These are phyloP conservation scores for Keithomyces neogunnii DNA, from an alignment of 2,329 filamentous ascomycete species.

Conservation along the genomic window DNA sequence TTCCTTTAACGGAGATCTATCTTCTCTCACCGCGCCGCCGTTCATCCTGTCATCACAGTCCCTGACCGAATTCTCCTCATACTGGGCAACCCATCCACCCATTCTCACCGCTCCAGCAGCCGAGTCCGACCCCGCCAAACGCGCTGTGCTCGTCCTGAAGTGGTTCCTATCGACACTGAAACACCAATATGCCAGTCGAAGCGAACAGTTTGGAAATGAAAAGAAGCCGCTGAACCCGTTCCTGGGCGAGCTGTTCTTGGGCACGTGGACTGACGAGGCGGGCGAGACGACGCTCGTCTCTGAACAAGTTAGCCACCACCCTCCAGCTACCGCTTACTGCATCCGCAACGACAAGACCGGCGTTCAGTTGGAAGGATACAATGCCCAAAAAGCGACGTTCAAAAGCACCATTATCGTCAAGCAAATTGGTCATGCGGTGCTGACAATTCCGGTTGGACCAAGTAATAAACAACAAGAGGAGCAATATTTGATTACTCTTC, in stretches of 20 bases:
- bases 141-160: slow-evolving; percentile 80
- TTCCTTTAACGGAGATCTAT: slow-evolving; percentile 74
- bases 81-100: slow-evolving; percentile 72
- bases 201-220: slow-evolving; percentile 77
- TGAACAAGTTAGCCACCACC: slow-evolving; percentile 93
- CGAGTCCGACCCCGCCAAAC: slow-evolving; percentile 72
- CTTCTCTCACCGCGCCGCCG: slow-evolving; percentile 71
- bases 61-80: slow-evolving; percentile 71
- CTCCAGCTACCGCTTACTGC: slow-evolving; percentile 87
- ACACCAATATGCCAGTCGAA: slow-evolving; percentile 68
- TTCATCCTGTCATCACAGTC: slow-evolving; percentile 76
- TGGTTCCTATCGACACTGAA: slow-evolving; percentile 94
- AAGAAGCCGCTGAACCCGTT: slow-evolving; percentile 98
- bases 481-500: slow-evolving; percentile 84
- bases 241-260: slow-evolving; percentile 87
- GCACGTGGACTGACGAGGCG: slow-evolving; percentile 75
- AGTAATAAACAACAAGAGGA: slow-evolving; percentile 37
- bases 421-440: slow-evolving; percentile 82
- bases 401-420: slow-evolving; percentile 90
- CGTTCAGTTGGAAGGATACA: slow-evolving; percentile 76
- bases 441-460: slow-evolving; percentile 54
- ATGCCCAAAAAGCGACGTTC: slow-evolving; percentile 94
- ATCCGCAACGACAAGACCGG: slow-evolving; percentile 83
- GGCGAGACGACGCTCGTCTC: slow-evolving; percentile 82
- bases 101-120: slow-evolving; percentile 75